These are phyloP conservation scores for Geotrichum cucujoidarum DNA, from an alignment of 1,139 yeast genomes.

Conservation along the genomic window DNA sequence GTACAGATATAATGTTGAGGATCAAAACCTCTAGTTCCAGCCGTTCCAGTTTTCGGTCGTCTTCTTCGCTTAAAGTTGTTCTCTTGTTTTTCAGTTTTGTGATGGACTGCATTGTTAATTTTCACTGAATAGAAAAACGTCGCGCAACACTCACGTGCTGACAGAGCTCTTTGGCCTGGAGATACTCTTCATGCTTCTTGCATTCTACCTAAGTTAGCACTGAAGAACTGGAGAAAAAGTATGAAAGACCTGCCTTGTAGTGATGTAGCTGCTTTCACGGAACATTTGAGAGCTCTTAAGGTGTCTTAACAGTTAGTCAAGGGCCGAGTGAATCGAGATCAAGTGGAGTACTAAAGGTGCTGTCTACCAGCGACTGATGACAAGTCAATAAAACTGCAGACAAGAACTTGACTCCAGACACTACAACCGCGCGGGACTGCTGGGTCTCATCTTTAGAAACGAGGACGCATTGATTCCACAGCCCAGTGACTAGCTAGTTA, in stretches of 20 bases:
- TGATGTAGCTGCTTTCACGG: constrained; percentile 15
- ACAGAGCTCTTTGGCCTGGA: constrained; percentile 14
- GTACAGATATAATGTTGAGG: constrained; percentile 14
- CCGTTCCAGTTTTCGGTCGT: constrained; percentile 2
- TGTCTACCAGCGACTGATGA: constrained; percentile 17
- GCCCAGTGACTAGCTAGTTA: constrained; percentile 3
- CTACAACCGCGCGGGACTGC: background rate
- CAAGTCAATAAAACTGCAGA: constrained; percentile 14
- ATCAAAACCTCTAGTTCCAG: constrained; percentile 12
- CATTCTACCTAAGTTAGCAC: constrained; percentile 9
- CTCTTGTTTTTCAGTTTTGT: constrained; percentile 8
- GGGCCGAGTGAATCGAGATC: background rate
- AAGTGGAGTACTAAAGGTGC: constrained; percentile 12
- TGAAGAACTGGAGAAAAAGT: background rate
- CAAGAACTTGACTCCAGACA: constrained; percentile 13
- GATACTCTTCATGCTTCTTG: constrained; percentile 13
- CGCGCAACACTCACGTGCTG: constrained; percentile 8
- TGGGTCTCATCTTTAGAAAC: constrained; percentile 15
- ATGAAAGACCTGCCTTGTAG: constrained; percentile 9
- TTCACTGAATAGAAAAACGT: background rate
- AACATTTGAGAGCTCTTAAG: constrained; percentile 17
- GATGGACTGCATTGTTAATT: constrained; percentile 10
- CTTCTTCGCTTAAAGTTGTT: background rate
- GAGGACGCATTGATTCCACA: constrained; percentile 17
- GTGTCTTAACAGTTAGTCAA: constrained; percentile 12